phyloP scores from a whole-genome alignment of 805 yeast genomes.

The Ogataea zsoltii region DNA sequence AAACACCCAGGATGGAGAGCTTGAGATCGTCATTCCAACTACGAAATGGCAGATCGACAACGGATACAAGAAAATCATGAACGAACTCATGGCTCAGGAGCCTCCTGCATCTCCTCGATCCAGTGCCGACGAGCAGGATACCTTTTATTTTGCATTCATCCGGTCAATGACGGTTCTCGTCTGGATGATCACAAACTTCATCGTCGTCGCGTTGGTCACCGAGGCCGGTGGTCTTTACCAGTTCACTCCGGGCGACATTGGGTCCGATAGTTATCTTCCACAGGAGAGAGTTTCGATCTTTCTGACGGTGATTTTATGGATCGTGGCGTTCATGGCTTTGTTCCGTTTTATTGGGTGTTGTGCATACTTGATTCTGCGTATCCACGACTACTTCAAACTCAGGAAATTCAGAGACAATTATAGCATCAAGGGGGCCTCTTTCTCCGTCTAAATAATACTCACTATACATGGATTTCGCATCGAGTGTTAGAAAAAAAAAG shows the following conservation, averaged over 20 bases:
- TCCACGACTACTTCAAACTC: conserved; percentile 21
- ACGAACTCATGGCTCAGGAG: conserved; percentile 49
- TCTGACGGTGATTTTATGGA: conserved; percentile 84
- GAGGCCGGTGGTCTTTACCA: conserved; percentile 78
- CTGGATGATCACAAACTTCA: conserved; percentile 88
- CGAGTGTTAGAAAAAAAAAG: neutral
- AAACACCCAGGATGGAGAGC: conserved; percentile 57
- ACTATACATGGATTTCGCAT: neutral
- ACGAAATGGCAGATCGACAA: conserved; percentile 74
- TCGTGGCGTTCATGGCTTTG: conserved; percentile 87
- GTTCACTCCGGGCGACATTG: conserved; percentile 36
- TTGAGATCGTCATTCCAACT: conserved; percentile 74
- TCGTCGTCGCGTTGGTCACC: conserved; percentile 77
- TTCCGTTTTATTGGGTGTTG: conserved; percentile 79
- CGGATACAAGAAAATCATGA: conserved; percentile 65
- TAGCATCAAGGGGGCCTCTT: conserved; percentile 22
- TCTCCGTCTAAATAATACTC: conserved; percentile 10
- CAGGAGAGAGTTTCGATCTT: conserved; percentile 58
- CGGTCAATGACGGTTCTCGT: conserved; percentile 85
- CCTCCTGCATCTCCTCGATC: conserved; percentile 22
- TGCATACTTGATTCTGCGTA: conserved; percentile 48
- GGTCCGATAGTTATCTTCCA: conserved; percentile 33
- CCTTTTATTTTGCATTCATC: conserved; percentile 85
- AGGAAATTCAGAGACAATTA: conserved; percentile 19
- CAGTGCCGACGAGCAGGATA: conserved; percentile 51